A percentile compares a stretch with the other conserved stretches of the same genome.
Conservation (phyloP, 169 alveolate genomes). For the Eimeria zaria region DNA sequence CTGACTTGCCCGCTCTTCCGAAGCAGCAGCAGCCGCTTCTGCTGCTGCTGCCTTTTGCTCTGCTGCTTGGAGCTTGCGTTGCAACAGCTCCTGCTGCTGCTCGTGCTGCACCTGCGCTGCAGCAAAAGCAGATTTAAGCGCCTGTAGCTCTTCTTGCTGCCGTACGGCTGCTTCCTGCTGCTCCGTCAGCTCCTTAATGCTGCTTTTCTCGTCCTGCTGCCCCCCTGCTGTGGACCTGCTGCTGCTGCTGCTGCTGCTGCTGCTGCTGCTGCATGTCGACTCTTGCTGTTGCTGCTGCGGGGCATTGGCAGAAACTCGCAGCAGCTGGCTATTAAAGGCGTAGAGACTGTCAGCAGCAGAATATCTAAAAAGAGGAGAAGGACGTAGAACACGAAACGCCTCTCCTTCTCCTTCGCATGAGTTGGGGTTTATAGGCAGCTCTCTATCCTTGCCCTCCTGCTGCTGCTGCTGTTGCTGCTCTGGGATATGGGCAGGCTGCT, state of each 20-base stretch:
- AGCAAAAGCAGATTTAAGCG: conserved; percentile 15
- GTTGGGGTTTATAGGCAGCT: not conserved
- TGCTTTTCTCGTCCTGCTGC: not conserved
- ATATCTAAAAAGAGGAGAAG: not conserved
- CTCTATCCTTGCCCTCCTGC: not conserved
- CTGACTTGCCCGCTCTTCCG: conserved; percentile 16
- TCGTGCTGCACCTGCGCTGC: conserved; percentile 43
- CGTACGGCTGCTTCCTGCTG: conserved; percentile 36
- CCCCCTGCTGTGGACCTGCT: not conserved
- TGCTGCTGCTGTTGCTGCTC: not conserved
- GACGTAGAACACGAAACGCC: not conserved
- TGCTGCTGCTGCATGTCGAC: not conserved
- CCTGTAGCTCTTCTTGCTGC: conserved; percentile 21
- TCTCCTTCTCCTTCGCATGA: not conserved
- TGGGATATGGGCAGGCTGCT: too few species aligned
- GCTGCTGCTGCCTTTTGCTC: not conserved
- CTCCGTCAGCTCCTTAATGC: not conserved
- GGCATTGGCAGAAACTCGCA: not conserved
- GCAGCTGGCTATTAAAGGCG: not conserved
- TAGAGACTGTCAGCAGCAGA: not conserved
- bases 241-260: conserved; percentile 31
- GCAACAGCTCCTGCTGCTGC: conserved; percentile 62
- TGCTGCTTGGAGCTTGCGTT: conserved; percentile 7
- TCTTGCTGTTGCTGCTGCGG: not conserved
- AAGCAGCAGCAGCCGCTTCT: conserved; percentile 38